These are phyloP conservation scores for Salvia miltiorrhiza DNA, from an alignment of 257 asterid genomes.

Conservation along the genomic window DNA sequence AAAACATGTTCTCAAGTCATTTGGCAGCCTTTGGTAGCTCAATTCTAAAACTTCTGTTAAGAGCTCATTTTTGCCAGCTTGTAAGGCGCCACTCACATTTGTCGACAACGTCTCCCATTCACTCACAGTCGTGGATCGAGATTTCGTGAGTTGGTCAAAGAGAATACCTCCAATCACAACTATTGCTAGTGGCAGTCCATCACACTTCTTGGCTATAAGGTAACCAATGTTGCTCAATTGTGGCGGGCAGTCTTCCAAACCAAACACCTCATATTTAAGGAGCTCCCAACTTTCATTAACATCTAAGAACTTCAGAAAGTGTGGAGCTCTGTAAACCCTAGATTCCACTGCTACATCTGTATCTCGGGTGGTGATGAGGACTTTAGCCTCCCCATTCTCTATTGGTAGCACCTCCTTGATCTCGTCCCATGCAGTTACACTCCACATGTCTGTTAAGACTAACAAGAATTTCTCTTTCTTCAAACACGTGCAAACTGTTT, in stretches of 20 bases:
- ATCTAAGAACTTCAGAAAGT: constrained; percentile 24
- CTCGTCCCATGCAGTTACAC: constrained; percentile 20
- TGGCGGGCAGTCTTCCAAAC: constrained; percentile 20
- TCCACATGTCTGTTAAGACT: constrained; percentile 54
- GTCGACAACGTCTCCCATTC: constrained; percentile 19
- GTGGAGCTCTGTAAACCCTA: constrained; percentile 20
- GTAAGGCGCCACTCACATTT: neutral
- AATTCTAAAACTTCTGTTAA: constrained; percentile 20
- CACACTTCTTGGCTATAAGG: constrained; percentile 31
- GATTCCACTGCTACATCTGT: constrained; percentile 23
- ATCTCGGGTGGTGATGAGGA: constrained; percentile 46
- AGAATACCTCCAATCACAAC: constrained; percentile 33
- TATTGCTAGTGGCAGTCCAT: constrained; percentile 40
- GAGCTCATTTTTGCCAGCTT: neutral
- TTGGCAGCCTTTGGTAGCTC: constrained; percentile 44
- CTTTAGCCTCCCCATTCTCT: constrained; percentile 21
- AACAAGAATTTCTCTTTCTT: constrained; percentile 33
- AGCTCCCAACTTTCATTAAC: constrained; percentile 35
- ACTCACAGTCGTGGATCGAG: neutral
- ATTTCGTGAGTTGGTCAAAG: neutral
- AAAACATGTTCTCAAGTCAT: constrained; percentile 38
- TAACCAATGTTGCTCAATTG: constrained; percentile 16
- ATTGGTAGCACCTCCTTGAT: constrained; percentile 31
- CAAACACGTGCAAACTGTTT: too few species aligned
- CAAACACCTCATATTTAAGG: constrained; percentile 33